Percentiles rank a stretch among this genome's conserved stretches.
phyloP scores from a whole-genome alignment of 2,329 filamentous ascomycete species.

The Aspergillus texensis region DNA sequence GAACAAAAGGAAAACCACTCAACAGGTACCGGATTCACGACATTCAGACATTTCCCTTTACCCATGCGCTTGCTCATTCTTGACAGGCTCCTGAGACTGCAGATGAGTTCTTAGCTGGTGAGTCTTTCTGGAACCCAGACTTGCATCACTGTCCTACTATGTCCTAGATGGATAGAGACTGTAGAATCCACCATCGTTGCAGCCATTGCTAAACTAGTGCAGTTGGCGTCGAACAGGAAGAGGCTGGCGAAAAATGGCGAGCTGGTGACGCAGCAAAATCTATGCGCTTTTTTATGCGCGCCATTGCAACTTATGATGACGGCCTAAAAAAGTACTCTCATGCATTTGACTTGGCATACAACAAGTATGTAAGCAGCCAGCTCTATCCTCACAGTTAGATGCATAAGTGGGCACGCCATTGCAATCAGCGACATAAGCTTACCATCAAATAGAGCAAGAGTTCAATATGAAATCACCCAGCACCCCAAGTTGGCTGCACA shows the following conservation, averaged over 20 bases:
- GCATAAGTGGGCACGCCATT: neutral
- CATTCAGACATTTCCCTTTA: neutral
- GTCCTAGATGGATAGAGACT: neutral
- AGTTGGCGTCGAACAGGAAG: slow-evolving; percentile 69
- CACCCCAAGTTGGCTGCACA: slow-evolving; percentile 64
- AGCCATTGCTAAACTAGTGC: neutral
- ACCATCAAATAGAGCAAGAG: slow-evolving; percentile 57
- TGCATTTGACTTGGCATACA: slow-evolving; percentile 73
- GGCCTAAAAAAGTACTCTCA: slow-evolving; percentile 63
- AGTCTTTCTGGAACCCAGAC: slow-evolving; percentile 12
- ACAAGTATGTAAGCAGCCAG: slow-evolving; percentile 58
- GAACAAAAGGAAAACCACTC: slow-evolving; percentile 42
- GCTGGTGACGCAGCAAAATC: slow-evolving; percentile 70
- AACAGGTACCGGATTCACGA: slow-evolving; percentile 34
- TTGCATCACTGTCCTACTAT: neutral
- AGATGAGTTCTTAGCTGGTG: slow-evolving; percentile 68
- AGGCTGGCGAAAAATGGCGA: slow-evolving; percentile 74
- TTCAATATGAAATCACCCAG: slow-evolving; percentile 71
- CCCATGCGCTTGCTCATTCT: neutral
- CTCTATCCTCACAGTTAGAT: neutral
- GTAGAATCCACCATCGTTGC: neutral
- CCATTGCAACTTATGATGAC: slow-evolving; percentile 67
- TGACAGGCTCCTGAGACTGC: slow-evolving; percentile 59
- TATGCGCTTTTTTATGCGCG: slow-evolving; percentile 60
- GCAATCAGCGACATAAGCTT: slow-evolving; percentile 10